phyloP scores from a whole-genome alignment of 345 rosid genomes.

The Melaleuca alternifolia region DNA sequence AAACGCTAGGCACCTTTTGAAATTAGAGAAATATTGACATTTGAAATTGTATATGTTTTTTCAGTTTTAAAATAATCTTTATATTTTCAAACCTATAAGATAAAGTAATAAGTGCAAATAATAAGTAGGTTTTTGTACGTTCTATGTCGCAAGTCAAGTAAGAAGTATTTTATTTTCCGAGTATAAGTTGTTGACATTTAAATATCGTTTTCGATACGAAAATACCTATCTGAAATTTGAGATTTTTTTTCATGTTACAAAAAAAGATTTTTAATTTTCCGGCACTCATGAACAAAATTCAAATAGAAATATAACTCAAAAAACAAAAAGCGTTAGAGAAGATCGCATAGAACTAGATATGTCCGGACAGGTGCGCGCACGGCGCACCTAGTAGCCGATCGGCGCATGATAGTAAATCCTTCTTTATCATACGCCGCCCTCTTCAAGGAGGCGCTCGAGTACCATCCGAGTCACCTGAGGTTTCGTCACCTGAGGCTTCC shows the following conservation, averaged over 20 bases:
- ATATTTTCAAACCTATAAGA: no score
- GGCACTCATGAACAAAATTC: background rate
- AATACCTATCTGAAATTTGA: background rate
- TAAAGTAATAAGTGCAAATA: no score
- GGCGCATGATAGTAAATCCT: background rate
- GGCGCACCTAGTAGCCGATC: background rate
- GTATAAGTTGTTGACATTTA: fast-evolving
- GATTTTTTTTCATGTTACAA: background rate
- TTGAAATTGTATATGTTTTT: fast-evolving
- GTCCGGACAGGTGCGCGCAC: background rate
- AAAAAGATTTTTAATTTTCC: background rate
- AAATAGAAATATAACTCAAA: fast-evolving
- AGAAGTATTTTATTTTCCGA: background rate
- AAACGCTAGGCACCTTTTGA: background rate
- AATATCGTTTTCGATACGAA: background rate
- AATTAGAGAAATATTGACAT: background rate
- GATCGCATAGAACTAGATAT: background rate
- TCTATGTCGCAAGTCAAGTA: background rate
- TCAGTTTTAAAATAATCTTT: background rate
- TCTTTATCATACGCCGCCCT: background rate
- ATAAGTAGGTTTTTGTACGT: background rate
- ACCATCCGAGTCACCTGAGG: background rate
- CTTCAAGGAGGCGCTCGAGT: background rate
- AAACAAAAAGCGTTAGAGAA: background rate
- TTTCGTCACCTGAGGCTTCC: background rate